Evolutionary conservation across 108 stramenopile species (phyloP), one percentile per base, ranked within the genome.

Genomic region (Cyclostephanos invisitatus): DNA sequence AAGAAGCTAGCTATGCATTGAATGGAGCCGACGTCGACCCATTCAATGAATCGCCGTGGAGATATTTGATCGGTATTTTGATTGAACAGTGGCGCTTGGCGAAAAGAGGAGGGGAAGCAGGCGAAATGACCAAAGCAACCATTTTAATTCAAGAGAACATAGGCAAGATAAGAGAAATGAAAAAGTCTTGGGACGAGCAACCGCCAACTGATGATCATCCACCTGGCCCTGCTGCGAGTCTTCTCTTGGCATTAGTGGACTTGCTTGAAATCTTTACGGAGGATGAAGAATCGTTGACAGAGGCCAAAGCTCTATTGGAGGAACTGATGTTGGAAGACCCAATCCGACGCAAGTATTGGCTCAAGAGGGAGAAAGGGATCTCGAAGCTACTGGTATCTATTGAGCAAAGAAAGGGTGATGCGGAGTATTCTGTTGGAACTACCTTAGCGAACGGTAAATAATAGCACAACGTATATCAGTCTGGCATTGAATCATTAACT

Each of bases 1-100:
- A 73, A 81, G 88, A 90, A 69, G 79, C 87, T 1, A 78, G 85
- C 29, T 91, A 89, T 76, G 87, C 90, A 38, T 27, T 91, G 7
- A 68, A 67, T 15, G 82, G 82, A 11, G 85, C 87, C 40, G 55
- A 65, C 15, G 2, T 88, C 18, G 94, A 95, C 83, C 90, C 91
- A 27, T 90, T 82, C 85, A 95, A 95, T 78, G 94, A 95, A 82
- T 78, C 77, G 68, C 86, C 94, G 8, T 95, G 91, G 88, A 81
- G 90, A 37, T 95, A 89, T 73, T 74, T 95, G 64, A 55, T 95
- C 47, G 90, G 83, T 14, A 53, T 89, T 7, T 50, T 95, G 25
- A 83, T 84, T 59, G 94, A 95, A 83, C 89, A 91, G 65, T 75
- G 70, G 72, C 81, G 73, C 35, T 74, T 3, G 63, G 77, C 53